Percentiles rank a stretch among this genome's conserved stretches.
phyloP scores from a whole-genome alignment of 73 alveolate species.

The Chromera velia region DNA sequence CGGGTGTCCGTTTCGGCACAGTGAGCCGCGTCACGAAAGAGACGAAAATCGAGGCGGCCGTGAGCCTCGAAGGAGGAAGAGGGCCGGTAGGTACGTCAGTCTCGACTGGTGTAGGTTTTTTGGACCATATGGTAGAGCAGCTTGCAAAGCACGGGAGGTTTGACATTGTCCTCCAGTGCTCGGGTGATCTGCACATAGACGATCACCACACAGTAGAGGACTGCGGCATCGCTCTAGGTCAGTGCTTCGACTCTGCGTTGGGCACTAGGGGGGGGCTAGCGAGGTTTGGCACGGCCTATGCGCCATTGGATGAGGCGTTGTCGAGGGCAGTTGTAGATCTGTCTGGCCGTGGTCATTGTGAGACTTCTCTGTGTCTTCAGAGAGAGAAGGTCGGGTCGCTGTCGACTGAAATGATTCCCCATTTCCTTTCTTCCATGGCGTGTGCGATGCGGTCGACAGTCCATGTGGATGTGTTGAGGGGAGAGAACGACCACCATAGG shows the following conservation, averaged over 20 bases:
- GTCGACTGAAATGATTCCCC: background rate
- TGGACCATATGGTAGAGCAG: background rate
- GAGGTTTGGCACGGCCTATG: background rate
- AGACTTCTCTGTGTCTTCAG: background rate
- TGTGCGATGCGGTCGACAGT: background rate
- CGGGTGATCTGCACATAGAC: background rate
- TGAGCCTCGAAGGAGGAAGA: background rate
- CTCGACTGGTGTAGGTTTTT: background rate
- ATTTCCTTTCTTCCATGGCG: background rate
- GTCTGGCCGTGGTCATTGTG: background rate
- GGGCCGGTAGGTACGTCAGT: background rate
- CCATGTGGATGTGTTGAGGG: background rate
- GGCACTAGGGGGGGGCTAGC: background rate
- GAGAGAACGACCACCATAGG: background rate
- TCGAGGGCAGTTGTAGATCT: background rate
- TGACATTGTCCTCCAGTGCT: background rate
- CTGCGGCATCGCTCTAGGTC: background rate
- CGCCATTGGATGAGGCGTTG: background rate
- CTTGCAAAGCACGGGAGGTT: background rate
- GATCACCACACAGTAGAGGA: background rate
- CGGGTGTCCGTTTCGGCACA: background rate
- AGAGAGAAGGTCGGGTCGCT: background rate
- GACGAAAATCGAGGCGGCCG: background rate
- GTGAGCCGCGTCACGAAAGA: background rate
- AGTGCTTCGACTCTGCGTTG: background rate